Base-by-base conservation (phyloP, 1,139 yeast species). In the Debaryomyces nepalensis region DNA sequence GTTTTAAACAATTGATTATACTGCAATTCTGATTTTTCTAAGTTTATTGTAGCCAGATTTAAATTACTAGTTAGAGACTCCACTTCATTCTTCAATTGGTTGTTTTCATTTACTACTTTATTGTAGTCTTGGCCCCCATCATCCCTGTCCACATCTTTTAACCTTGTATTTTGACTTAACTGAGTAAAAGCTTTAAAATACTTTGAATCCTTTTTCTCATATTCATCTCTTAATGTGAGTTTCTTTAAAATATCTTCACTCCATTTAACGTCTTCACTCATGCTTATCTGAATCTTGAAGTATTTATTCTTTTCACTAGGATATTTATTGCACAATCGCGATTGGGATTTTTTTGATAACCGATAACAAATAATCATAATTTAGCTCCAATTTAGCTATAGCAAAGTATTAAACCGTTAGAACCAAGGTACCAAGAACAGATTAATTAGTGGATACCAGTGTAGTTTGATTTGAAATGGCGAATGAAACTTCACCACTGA, bases 101-200 rank as follows among this genome's bases (percentile, higher is more conserved):
- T 26, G 15, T 41, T 43, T 19, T 43, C 45, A 20, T 37, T 31
- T 7, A 40, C 11, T 3, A 37, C 26, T 31, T 37, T 43, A 23
- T 32, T 14, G 6, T 30, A 15, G 5, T 41, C 49, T 21, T 15
- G 26, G 19, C 29, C 15, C 18, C 30, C 33, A 23, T 23, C 21
- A 15, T 43, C 32, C 1, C 43, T 44, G 6, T 44, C 45, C 12
- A 57, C 53, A 11, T 41, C 44, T 15, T 42, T 41, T 11, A 47
- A 41, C 23, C 51, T 48, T 16, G 54, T 34, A 48, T 54, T 52
- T 26, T 49, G 53, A 42, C 59, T 46, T 41, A 68, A 42, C 40
- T 59, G 64, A 37, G 61, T 42, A 52, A 71, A 70, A 23, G 79
- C 70, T 23, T 51, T 46, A 49, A 56, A 68, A 47, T 66, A 68